Percentiles rank a stretch among this genome's conserved stretches.
phyloP scores from a whole-genome alignment of 257 asterid genomes.

The Nicotiana obtusifolia region DNA sequence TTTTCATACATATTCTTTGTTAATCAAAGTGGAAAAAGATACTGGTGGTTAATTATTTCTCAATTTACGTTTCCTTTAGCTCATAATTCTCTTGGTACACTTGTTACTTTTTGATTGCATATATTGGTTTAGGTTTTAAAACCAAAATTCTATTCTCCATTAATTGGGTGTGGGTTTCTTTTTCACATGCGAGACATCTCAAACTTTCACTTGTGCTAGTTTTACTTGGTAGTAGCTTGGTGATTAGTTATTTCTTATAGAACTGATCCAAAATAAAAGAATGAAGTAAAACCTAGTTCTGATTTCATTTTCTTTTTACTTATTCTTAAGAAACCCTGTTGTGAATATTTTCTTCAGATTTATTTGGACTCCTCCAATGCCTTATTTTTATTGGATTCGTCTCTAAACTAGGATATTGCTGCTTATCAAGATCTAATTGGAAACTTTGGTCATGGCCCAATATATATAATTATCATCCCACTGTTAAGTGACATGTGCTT shows the following conservation, averaged over 20 bases:
- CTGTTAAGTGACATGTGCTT: slow-evolving; percentile 17
- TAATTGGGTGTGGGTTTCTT: not conserved
- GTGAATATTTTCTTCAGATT: not conserved
- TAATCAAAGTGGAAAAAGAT: not conserved
- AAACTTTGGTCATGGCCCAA: not conserved
- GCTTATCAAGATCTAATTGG: not conserved
- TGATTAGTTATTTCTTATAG: not conserved
- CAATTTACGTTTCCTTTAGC: not conserved
- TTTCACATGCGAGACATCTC: not conserved
- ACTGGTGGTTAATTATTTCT: not conserved
- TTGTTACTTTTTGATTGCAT: not conserved
- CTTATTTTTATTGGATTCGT: not conserved
- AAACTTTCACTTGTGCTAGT: not conserved
- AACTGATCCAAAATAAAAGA: not conserved
- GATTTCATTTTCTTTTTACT: not conserved
- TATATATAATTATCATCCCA: not conserved
- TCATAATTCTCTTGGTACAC: not conserved
- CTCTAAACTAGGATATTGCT: not conserved
- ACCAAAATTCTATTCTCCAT: not conserved
- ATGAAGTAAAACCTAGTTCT: not conserved
- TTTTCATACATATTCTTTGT: not conserved
- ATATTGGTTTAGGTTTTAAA: not conserved
- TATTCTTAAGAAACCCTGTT: not conserved
- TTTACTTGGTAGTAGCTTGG: not conserved
- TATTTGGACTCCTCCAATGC: not conserved